Evolutionary conservation across 768 basidiomycete genomes (phyloP).

Genomic region (Trametopsis cervina): DNA sequence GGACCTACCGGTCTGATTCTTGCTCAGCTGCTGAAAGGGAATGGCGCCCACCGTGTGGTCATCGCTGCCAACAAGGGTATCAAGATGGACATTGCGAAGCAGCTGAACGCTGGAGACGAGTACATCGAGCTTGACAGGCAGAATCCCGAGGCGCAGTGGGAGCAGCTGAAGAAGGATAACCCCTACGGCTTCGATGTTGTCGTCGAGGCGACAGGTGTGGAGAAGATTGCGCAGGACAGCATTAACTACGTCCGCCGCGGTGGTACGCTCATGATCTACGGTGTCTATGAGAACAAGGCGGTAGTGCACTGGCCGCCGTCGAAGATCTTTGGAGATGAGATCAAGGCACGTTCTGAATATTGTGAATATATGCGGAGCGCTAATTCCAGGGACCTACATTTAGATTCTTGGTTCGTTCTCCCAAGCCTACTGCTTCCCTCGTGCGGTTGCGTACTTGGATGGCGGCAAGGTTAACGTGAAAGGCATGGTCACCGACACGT

Average conservation of each 20-base stretch:
- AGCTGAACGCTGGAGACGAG: slow-evolving; percentile 74
- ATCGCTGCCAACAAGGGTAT: slow-evolving; percentile 88
- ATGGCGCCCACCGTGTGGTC: slow-evolving; percentile 74
- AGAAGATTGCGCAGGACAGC: slow-evolving; percentile 76
- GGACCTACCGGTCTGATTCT: slow-evolving; percentile 90
- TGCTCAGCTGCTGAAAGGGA: slow-evolving; percentile 80
- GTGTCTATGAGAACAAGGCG: slow-evolving; percentile 86
- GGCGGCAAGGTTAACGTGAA: slow-evolving; percentile 77
- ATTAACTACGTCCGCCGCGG: slow-evolving; percentile 88
- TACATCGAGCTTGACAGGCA: slow-evolving; percentile 81
- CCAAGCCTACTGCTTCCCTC: slow-evolving; percentile 86
- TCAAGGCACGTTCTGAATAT: slow-evolving; percentile 32
- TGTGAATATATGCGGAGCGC: background rate
- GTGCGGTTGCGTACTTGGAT: slow-evolving; percentile 85
- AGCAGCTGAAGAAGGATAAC: slow-evolving; percentile 68
- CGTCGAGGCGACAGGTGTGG: slow-evolving; percentile 75
- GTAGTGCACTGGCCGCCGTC: slow-evolving; percentile 82
- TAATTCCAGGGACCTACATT: too few relatives aligned
- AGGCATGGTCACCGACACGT: slow-evolving; percentile 67
- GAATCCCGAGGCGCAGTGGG: slow-evolving; percentile 74
- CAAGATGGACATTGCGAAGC: slow-evolving; percentile 82
- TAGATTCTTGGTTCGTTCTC: slow-evolving; percentile 93
- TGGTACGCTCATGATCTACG: slow-evolving; percentile 86
- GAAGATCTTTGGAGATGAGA: slow-evolving; percentile 75
- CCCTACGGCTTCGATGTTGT: slow-evolving; percentile 91